Base-by-base conservation (phyloP, 1,139 yeast species). In the Ogataea hybrid region DNA sequence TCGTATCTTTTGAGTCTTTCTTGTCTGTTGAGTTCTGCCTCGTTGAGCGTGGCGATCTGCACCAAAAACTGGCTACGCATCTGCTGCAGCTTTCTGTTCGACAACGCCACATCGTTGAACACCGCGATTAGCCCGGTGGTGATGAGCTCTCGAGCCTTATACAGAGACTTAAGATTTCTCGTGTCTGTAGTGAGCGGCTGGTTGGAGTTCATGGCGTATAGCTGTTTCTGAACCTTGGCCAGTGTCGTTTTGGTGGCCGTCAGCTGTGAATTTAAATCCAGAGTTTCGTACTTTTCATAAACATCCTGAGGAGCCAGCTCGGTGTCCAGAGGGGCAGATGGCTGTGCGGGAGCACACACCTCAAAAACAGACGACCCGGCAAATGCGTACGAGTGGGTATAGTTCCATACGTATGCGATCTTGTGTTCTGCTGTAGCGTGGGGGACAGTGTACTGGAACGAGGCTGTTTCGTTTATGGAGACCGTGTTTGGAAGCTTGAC, bases 381-480 rank as follows among this genome's bases (percentile, higher is more conserved):
- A 22, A 51, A 32, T 2, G 54, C 52, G 43, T 44, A 56, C 3
- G 44, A 44, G 6, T 42, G 44, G 14, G 44, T 29, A 5, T 46
- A 31, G 37, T 55, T 53, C 61, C 61, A 59, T 5, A 51, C 46
- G 17, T 51, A 42, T 47, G 56, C 54, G 3, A 57, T 23, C 29
- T 47, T 48, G 29, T 50, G 44, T 17, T 50, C 50, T 27, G 48
- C 41, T 8, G 40, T 39, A 14, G 53, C 37, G 10, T 49, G 35
- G 3, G 46, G 32, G 5, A 47, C 43, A 8, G 33, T 37, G 21
- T 33, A 36, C 15, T 22, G 15, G 17, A 25, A 18, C 17, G 23
- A 12, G 5, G 12, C 16, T 6, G 17, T 6, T 10, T 23, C 18
- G n/a, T 14, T n/a, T 4, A 23, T 8, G 4, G 31, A 10, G 10